phyloP scores from a whole-genome alignment of 768 basidiomycete genomes.

The Pleurotus citrinopileatus region DNA sequence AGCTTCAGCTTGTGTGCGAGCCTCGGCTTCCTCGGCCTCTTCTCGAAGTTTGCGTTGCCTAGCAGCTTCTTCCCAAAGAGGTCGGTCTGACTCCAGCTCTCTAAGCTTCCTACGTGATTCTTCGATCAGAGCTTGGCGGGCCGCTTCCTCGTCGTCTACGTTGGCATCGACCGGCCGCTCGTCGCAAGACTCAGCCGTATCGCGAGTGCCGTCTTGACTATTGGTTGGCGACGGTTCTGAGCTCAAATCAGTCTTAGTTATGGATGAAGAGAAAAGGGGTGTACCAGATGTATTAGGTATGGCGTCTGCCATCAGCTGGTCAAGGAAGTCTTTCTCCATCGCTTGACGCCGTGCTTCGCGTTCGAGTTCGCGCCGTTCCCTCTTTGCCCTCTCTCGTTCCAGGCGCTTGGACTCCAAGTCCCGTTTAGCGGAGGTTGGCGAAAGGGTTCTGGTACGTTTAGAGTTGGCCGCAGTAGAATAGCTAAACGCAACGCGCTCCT shows the following conservation, averaged over 20 bases:
- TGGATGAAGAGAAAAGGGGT: background rate
- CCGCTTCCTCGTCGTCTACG: slow-evolving; percentile 28
- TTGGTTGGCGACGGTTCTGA: too few relatives aligned
- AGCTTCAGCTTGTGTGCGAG: slow-evolving; percentile 31
- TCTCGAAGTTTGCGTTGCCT: slow-evolving; percentile 42
- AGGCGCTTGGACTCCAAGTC: slow-evolving; percentile 32
- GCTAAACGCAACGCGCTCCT: slow-evolving; percentile 29
- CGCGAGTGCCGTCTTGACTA: background rate
- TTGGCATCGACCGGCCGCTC: slow-evolving; percentile 17
- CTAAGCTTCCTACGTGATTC: slow-evolving; percentile 68
- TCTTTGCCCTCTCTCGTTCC: slow-evolving; percentile 40
- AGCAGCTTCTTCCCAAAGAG: slow-evolving; percentile 57
- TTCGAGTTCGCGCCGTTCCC: slow-evolving; percentile 34
- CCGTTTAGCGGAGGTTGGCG: slow-evolving; percentile 39
- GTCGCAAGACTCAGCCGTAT: slow-evolving; percentile 11
- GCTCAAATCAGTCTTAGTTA: too few relatives aligned
- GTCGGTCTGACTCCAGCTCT: slow-evolving; percentile 62
- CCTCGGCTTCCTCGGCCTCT: slow-evolving; percentile 30
- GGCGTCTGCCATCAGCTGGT: slow-evolving; percentile 35
- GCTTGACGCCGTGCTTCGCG: slow-evolving; percentile 33
- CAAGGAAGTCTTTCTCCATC: slow-evolving; percentile 36
- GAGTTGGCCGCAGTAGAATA: slow-evolving; percentile 28
- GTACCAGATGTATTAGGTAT: background rate
- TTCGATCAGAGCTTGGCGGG: slow-evolving; percentile 43
- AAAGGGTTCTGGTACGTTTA: slow-evolving; percentile 52